Conservation (phyloP, 1,139 yeast species). For the Kluyveromyces marxianus region DNA sequence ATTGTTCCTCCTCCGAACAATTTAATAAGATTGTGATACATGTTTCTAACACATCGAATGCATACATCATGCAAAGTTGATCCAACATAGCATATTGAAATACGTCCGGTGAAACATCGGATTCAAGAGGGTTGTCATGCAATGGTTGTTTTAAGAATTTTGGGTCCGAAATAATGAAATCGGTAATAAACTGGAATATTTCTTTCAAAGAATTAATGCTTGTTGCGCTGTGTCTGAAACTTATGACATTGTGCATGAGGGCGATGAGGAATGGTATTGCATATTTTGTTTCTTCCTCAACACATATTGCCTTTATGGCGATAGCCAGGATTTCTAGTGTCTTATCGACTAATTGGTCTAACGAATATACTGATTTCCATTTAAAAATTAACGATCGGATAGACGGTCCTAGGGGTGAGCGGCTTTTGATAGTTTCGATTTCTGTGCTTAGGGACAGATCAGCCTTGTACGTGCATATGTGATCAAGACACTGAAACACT, state of each 20-base stretch:
- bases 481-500: slow-evolving; percentile 43
- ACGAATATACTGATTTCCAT: slow-evolving; percentile 14
- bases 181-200: slow-evolving; percentile 19
- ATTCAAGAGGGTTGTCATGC: slow-evolving; percentile 14
- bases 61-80: slow-evolving; percentile 41
- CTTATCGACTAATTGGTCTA: slow-evolving; percentile 24
- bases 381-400: slow-evolving; percentile 15
- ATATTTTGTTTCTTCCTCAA: slow-evolving; percentile 23
- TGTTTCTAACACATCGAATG: slow-evolving; percentile 50
- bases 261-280: slow-evolving; percentile 49
- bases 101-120: slow-evolving; percentile 22
- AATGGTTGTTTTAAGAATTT: slow-evolving; percentile 23
- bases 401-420: slow-evolving; percentile 25
- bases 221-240: slow-evolving; percentile 53
- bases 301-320: slow-evolving; percentile 23
- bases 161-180: slow-evolving; percentile 22
- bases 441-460: slow-evolving; percentile 31
- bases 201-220: slow-evolving; percentile 30
- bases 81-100: slow-evolving; percentile 38
- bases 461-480: slow-evolving; percentile 36
- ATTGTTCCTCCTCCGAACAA: slow-evolving; percentile 11
- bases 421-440: slow-evolving; percentile 7
- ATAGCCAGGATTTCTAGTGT: slow-evolving; percentile 36
- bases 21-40: slow-evolving; percentile 24
- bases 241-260: slow-evolving; percentile 44